Evolutionary conservation across 345 rosid species (phyloP).

Genomic region (Euphorbia peplus): DNA sequence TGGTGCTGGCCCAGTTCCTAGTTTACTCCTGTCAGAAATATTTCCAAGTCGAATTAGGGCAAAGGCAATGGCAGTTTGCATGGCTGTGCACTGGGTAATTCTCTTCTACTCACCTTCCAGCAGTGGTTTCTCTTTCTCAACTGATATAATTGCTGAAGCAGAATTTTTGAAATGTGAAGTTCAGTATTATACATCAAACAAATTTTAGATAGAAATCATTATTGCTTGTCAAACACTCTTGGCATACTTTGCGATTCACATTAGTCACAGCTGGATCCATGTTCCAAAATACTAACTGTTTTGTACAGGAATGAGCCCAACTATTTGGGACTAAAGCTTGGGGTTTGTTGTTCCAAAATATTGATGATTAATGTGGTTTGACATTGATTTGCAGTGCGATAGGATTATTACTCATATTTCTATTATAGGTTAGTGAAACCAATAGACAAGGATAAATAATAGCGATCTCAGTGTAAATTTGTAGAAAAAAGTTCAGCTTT

Average conservation of each 20-base stretch:
- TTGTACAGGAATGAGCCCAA: too few relatives aligned
- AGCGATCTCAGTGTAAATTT: background rate
- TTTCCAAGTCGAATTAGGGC: conserved; percentile 82
- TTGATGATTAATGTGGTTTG: background rate
- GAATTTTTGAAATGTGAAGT: background rate
- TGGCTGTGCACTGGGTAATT: conserved; percentile 93
- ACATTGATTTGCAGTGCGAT: background rate
- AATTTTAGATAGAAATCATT: background rate
- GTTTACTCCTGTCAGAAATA: conserved; percentile 85
- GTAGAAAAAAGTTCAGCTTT: background rate
- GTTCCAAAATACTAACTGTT: background rate
- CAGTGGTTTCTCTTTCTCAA: background rate
- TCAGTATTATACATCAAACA: background rate
- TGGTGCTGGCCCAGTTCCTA: conserved; percentile 95
- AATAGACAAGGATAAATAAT: background rate
- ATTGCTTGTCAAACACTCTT: background rate
- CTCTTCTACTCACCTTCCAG: conserved; percentile 6
- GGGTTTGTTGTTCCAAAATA: background rate
- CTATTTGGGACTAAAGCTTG: too few relatives aligned
- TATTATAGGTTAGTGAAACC: background rate
- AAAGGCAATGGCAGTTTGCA: conserved; percentile 85
- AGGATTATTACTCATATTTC: too few relatives aligned
- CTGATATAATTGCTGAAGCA: background rate
- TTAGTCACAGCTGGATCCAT: background rate
- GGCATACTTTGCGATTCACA: background rate